Evolutionary conservation across 768 basidiomycete species (phyloP), one percentile per base, ranked within the genome.

Genomic region (Termitomyces sp.): DNA sequence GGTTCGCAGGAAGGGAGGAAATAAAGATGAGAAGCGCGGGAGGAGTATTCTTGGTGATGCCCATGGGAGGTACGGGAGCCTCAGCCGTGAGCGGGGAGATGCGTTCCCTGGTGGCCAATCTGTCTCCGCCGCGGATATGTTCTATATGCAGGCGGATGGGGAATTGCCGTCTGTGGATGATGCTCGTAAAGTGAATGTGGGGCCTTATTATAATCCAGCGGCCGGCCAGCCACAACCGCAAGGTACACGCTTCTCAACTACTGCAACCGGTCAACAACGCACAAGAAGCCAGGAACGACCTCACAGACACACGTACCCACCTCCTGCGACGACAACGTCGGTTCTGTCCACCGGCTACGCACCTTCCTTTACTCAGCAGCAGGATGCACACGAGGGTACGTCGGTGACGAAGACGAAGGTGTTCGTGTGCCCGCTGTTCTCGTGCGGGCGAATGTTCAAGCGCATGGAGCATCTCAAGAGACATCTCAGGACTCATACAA

Each of bases 391-490:
- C 1, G 62, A 62, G 40, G 64, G 71, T 19, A 58, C 66, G 26
- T 63, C 62, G 3, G 69, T 71, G 38, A 68, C 74, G 34, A 79
- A 77, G 62, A 76, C 77, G 32, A 86, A 85, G 65, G 84, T 83
- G 3, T 94, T 85, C 64, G 80, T 85, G 47, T 96, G 93, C 70
- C 91, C 91, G 19, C 77, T 93, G 2, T 85, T 82, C 68, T 88
- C 89, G 14, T 97, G 93, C 65, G 84, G 88, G 3, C 76, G 88
- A 58, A 72, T 88, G 61, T 96, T 95, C 82, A 94, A 93, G 77
- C 83, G 93, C 11, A 86, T 88, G 81, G 93, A 96, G 65, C 93
- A 96, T 66, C 79, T 95, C 61, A 90, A 90, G 71, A 73, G 93
- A 43, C 93, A 96, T 68, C 71, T 93, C 30, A 80, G 91, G 56